Conservation (phyloP, 192 early-diverging fungal species). For the Backusella luteola region DNA sequence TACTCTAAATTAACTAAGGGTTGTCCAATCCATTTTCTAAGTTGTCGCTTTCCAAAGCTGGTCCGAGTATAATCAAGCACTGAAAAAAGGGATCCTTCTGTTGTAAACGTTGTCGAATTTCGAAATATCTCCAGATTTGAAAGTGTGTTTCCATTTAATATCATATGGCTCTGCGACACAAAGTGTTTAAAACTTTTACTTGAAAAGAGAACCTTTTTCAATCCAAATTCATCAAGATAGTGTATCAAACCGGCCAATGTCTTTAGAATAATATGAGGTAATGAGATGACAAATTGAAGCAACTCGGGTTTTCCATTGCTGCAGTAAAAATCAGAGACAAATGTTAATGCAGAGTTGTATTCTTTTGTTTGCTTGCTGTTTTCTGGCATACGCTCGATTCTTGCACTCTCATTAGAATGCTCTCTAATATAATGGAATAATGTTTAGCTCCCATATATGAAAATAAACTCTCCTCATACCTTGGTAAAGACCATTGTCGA, state of each 20-base stretch:
- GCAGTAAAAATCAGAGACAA: slow-evolving; percentile 46
- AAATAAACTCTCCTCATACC: not conserved
- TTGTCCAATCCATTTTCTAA: slow-evolving; percentile 67
- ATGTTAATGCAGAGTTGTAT: slow-evolving; percentile 41
- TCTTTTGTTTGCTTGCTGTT: slow-evolving; percentile 38
- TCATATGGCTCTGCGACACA: slow-evolving; percentile 54
- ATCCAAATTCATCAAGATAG: slow-evolving; percentile 63
- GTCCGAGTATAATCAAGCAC: slow-evolving; percentile 69
- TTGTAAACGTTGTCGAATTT: slow-evolving; percentile 45
- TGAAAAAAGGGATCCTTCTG: slow-evolving; percentile 52
- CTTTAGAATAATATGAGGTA: slow-evolving; percentile 9
- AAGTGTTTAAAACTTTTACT: slow-evolving; percentile 64
- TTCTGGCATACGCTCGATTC: slow-evolving; percentile 54
- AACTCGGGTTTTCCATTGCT: not conserved
- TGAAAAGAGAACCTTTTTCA: slow-evolving; percentile 53
- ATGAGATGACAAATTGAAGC: slow-evolving; percentile 12
- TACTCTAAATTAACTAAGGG: slow-evolving; percentile 58
- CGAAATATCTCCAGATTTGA: slow-evolving; percentile 63
- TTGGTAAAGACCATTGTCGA: slow-evolving; percentile 18
- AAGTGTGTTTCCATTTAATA: slow-evolving; percentile 66
- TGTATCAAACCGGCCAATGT: slow-evolving; percentile 52
- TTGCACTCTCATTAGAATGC: slow-evolving; percentile 41
- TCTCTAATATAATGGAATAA: not conserved
- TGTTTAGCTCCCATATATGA: not conserved
- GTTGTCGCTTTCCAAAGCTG: slow-evolving; percentile 59